Percentiles rank a stretch among this genome's conserved stretches.
phyloP scores from a whole-genome alignment of 2,329 filamentous ascomycete species.

The Cucurbitaria berberidis region DNA sequence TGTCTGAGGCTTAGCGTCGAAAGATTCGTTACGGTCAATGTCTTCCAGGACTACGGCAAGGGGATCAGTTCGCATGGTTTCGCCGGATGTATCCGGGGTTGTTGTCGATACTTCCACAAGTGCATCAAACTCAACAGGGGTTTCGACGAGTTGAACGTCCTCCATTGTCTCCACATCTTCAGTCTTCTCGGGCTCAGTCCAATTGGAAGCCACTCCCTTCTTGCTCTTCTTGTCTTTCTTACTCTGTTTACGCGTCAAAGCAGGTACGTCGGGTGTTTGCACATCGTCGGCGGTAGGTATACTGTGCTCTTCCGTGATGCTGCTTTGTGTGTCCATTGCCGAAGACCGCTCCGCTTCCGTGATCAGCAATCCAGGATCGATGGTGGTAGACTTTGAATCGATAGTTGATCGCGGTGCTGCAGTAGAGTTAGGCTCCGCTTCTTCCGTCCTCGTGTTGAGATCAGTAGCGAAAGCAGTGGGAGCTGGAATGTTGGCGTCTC shows the following conservation, averaged over 20 bases:
- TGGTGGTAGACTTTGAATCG: background rate
- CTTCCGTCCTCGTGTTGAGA: background rate
- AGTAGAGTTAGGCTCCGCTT: background rate
- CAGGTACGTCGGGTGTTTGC: slow-evolving; percentile 16
- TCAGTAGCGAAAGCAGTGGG: background rate
- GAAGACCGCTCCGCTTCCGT: background rate
- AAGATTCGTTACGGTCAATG: background rate
- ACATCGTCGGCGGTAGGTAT: slow-evolving; percentile 2
- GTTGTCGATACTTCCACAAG: background rate
- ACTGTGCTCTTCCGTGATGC: background rate
- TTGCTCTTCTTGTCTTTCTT: slow-evolving; percentile 45
- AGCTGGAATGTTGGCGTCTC: background rate
- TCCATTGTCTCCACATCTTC: slow-evolving; percentile 6
- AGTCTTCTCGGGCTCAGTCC: slow-evolving; percentile 6
- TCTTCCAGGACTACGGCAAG: background rate
- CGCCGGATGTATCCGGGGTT: background rate
- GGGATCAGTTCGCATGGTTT: background rate
- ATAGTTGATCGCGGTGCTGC: background rate
- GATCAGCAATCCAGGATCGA: background rate
- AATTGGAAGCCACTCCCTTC: slow-evolving; percentile 5
- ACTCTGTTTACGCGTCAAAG: slow-evolving; percentile 29
- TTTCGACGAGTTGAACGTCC: background rate
- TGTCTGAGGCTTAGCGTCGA: background rate
- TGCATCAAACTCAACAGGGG: background rate
- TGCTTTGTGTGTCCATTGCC: background rate